Conservation (phyloP, 345 rosid genomes). For the Limnanthes douglasii region DNA sequence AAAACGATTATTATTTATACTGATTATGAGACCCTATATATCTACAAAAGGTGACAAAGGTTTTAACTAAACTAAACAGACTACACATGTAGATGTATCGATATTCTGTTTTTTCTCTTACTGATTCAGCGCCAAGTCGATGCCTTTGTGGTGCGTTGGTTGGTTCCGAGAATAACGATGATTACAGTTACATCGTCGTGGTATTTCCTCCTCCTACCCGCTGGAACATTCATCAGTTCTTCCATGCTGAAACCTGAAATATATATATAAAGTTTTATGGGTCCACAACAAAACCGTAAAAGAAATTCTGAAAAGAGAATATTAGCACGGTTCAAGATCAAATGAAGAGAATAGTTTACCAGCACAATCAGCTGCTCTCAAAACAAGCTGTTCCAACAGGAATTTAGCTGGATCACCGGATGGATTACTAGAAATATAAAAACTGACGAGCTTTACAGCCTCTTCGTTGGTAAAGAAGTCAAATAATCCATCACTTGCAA, state of each 20-base stretch:
- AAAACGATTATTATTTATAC: too few species aligned
- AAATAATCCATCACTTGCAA: slow-evolving; percentile 85
- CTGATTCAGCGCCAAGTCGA: slow-evolving; percentile 25
- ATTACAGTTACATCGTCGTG: slow-evolving; percentile 92
- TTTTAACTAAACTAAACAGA: too few species aligned
- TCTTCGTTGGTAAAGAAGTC: slow-evolving; percentile 89
- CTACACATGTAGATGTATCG: not conserved
- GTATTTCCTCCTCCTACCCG: slow-evolving; percentile 87
- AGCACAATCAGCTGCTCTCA: slow-evolving; percentile 75
- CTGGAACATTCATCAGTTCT: slow-evolving; percentile 82
- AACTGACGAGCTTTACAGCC: slow-evolving; percentile 52
- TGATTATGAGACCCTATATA: too few species aligned
- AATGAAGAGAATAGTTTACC: slow-evolving; percentile 32
- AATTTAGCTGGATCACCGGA: slow-evolving; percentile 89
- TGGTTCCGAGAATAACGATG: slow-evolving; percentile 67
- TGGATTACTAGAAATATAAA: slow-evolving; percentile 40
- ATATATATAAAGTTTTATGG: not conserved
- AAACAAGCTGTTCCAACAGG: slow-evolving; percentile 65
- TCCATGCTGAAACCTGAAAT: slow-evolving; percentile 71
- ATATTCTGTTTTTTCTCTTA: not conserved
- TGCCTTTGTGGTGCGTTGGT: slow-evolving; percentile 79
- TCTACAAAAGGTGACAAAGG: too few species aligned
- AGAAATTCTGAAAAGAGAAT: not conserved
- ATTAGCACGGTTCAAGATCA: too few species aligned
- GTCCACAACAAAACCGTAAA: not conserved